Percentiles rank a stretch among this genome's conserved stretches.
These are phyloP conservation scores for Diaporthe vexans DNA, from an alignment of 2,329 filamentous ascomycete genomes.

Conservation along the genomic window DNA sequence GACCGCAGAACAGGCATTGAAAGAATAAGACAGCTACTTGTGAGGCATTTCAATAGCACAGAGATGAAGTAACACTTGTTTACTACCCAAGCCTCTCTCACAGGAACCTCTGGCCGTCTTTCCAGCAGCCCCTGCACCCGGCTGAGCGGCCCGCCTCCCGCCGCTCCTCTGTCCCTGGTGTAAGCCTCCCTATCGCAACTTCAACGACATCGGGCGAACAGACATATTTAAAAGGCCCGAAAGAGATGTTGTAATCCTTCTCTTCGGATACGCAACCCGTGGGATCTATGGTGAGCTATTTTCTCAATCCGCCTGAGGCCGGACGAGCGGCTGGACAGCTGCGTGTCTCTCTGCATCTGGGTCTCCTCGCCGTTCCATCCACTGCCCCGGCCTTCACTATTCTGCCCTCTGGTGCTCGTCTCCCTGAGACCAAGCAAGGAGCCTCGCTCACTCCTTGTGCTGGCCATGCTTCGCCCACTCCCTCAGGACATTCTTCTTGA, in stretches of 20 bases:
- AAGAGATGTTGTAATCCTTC: too few relatives aligned
- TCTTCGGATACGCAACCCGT: not conserved
- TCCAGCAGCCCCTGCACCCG: not conserved
- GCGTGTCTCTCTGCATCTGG: not conserved
- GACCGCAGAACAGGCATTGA: not conserved
- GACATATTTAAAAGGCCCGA: not conserved
- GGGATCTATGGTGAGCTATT: not conserved
- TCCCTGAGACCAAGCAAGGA: not conserved
- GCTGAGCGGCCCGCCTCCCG: slow-evolving; percentile 11
- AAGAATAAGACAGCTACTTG: not conserved
- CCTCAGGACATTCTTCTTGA: slow-evolving; percentile 93
- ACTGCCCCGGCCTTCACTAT: not conserved
- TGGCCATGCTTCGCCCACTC: slow-evolving; percentile 79
- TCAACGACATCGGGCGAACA: not conserved
- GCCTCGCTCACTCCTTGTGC: slow-evolving; percentile 28
- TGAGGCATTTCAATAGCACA: not conserved
- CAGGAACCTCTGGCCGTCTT: slow-evolving; percentile 24
- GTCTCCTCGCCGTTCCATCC: not conserved
- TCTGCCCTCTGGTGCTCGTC: too few relatives aligned
- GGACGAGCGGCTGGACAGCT: not conserved
- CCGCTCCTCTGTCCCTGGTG: not conserved
- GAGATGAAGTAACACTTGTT: not conserved
- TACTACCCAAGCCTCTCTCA: not conserved
- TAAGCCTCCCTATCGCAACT: not conserved
- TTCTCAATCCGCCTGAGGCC: not conserved